Percentiles rank a stretch among this genome's conserved stretches.
These are phyloP conservation scores for Gyromitra esculenta DNA, from an alignment of 2,329 filamentous ascomycete species.

Conservation along the genomic window DNA sequence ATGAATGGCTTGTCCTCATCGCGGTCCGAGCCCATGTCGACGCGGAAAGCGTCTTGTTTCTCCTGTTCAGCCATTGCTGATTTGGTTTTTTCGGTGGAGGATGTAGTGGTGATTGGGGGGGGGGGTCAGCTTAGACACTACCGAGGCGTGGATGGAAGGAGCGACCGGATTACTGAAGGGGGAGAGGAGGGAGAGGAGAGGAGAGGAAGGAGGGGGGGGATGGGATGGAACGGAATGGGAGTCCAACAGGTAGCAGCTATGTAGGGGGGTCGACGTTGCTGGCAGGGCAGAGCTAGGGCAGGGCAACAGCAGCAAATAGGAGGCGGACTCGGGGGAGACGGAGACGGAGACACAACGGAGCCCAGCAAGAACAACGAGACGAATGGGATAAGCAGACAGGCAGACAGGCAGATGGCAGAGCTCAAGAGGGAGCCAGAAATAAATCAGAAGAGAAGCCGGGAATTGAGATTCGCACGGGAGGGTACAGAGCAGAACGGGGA, in stretches of 20 bases:
- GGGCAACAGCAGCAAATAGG: background rate
- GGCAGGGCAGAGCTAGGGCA: background rate
- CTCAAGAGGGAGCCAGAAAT: background rate
- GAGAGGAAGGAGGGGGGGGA: background rate
- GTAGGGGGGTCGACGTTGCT: background rate
- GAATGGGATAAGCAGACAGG: background rate
- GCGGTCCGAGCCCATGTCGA: constrained; percentile 51
- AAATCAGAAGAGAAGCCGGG: background rate
- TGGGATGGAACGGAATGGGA: background rate
- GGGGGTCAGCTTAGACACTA: constrained; percentile 1
- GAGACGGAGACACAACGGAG: background rate
- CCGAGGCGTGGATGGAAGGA: background rate
- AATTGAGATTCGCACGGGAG: background rate
- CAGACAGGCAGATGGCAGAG: background rate
- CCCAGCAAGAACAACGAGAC: background rate
- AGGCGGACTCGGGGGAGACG: background rate
- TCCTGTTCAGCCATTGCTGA: constrained; percentile 54
- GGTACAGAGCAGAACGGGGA: background rate
- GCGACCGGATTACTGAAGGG: background rate
- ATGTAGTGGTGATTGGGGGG: background rate
- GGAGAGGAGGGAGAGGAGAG: too few species aligned
- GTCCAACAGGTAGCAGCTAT: background rate
- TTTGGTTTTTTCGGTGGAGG: background rate
- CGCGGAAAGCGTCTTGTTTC: constrained; percentile 55
- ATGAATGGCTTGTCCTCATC: constrained; percentile 51